These are phyloP conservation scores for Paramyrothecium sp. DNA, from an alignment of 2,329 filamentous ascomycete genomes.

Conservation along the genomic window DNA sequence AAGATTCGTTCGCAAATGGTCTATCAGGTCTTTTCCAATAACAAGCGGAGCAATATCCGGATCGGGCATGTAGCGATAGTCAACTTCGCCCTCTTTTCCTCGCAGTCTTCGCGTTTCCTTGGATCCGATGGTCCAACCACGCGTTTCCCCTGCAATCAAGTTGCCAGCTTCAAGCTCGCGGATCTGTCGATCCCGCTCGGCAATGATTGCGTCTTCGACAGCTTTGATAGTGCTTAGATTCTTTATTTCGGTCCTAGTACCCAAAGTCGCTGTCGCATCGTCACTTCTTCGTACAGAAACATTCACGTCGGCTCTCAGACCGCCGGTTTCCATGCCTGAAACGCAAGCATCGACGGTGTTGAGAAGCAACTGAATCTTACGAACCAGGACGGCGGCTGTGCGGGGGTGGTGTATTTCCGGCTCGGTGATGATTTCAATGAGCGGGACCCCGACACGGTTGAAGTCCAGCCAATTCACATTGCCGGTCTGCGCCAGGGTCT, in stretches of 20 bases:
- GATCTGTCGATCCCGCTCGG: constrained; percentile 89
- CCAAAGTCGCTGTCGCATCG: constrained; percentile 50
- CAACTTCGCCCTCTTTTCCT: constrained; percentile 94
- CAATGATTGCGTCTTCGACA: constrained; percentile 90
- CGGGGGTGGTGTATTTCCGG: constrained; percentile 85
- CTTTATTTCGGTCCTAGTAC: constrained; percentile 94
- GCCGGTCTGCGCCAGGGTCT: constrained; percentile 77
- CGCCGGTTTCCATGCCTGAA: constrained; percentile 89
- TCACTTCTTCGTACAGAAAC: constrained; percentile 73
- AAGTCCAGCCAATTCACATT: constrained; percentile 82
- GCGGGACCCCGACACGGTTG: constrained; percentile 85
- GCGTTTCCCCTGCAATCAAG: constrained; percentile 77
- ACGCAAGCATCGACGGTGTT: constrained; percentile 81
- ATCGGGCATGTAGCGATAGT: constrained; percentile 98
- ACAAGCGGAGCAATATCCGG: constrained; percentile 82
- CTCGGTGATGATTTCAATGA: constrained; percentile 93
- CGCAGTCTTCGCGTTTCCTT: constrained; percentile 78
- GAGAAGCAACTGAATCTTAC: constrained; percentile 82
- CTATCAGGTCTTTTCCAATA: constrained; percentile 69
- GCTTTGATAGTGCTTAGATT: constrained; percentile 94
- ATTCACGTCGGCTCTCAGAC: constrained; percentile 90
- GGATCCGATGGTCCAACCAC: constrained; percentile 86
- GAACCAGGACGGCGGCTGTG: constrained; percentile 83
- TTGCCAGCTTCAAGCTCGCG: constrained; percentile 73
- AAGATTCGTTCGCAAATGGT: constrained; percentile 59